Conservation (phyloP, 2,329 filamentous ascomycete genomes). For the Fusarium chaquense region DNA sequence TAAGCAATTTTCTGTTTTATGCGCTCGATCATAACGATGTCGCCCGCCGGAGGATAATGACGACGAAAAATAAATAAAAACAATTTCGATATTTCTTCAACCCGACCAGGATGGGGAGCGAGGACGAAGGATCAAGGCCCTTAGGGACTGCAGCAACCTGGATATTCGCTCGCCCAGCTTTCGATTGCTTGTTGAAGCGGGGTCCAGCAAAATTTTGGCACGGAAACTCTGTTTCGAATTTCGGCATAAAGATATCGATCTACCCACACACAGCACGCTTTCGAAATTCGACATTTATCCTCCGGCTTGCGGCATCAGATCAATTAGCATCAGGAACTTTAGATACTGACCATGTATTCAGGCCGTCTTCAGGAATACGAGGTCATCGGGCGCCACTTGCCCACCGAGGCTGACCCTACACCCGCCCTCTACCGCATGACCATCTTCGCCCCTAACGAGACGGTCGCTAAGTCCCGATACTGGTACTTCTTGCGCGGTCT, state of each 20-base stretch:
- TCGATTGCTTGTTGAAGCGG: background rate
- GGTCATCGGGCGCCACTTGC: conserved; percentile 99
- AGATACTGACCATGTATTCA: conserved; percentile 60
- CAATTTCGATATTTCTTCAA: conserved; percentile 40
- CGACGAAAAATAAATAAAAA: conserved; percentile 20
- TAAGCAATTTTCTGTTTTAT: conserved; percentile 59
- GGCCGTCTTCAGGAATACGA: conserved; percentile 99
- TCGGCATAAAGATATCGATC: conserved; percentile 13
- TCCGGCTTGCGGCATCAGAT: conserved; percentile 31
- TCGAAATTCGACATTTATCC: conserved; percentile 19
- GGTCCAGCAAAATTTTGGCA: conserved; percentile 2
- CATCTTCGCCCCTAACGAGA: conserved; percentile 97
- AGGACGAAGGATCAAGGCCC: conserved; percentile 15
- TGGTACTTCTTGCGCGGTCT: conserved; percentile 99
- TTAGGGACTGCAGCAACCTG: conserved; percentile 2
- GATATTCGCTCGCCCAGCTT: background rate
- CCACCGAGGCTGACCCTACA: conserved; percentile 95
- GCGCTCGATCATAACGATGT: conserved; percentile 42
- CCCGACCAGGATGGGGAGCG: conserved; percentile 3
- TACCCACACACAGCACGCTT: conserved; percentile 1
- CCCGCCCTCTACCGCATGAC: conserved; percentile 99
- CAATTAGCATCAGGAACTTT: conserved; percentile 8
- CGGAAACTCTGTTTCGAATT: conserved; percentile 26
- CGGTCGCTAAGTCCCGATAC: conserved; percentile 99
- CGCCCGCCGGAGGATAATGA: conserved; percentile 41